Evolutionary conservation across 2,329 filamentous ascomycete genomes (phyloP).

Genomic region (Cytospora leucostoma): DNA sequence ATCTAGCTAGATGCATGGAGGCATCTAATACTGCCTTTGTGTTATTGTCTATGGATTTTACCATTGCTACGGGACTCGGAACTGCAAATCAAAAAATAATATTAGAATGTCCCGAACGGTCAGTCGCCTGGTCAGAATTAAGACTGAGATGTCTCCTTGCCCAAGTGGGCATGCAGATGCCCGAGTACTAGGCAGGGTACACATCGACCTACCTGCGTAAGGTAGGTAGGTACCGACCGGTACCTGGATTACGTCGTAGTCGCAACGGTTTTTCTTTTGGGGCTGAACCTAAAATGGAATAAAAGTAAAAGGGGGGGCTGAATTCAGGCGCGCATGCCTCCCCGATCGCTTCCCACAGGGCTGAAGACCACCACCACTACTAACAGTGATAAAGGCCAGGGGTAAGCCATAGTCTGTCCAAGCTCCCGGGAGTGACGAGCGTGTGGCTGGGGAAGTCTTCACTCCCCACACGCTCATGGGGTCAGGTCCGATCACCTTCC

Average conservation of each 20-base stretch:
- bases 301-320: background rate
- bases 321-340: background rate
- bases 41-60: too few species aligned
- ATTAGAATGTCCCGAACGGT: too few species aligned
- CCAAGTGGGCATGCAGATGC: too few species aligned
- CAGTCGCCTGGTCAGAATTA: too few species aligned
- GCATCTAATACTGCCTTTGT: too few species aligned
- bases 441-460: background rate
- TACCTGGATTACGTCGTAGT: slow-evolving; percentile 7
- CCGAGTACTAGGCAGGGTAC: background rate
- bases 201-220: background rate
- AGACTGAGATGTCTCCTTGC: too few species aligned
- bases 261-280: slow-evolving; percentile 17
- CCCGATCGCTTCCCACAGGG: slow-evolving; percentile 6
- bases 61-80: too few species aligned
- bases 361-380: background rate
- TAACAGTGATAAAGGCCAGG: background rate
- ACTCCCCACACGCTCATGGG: slow-evolving; percentile 6
- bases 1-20: too few species aligned
- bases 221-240: slow-evolving; percentile 1
- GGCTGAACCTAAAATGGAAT: slow-evolving; percentile 16
- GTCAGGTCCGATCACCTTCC: slow-evolving; percentile 7
- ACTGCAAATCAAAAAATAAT: too few species aligned
- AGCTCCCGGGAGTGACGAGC: slow-evolving; percentile 3
- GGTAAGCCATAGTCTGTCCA: slow-evolving; percentile 15